Evolutionary conservation across 371 early-diverging fungal genomes (phyloP).

Genomic region (Rhizomucor pusillus): DNA sequence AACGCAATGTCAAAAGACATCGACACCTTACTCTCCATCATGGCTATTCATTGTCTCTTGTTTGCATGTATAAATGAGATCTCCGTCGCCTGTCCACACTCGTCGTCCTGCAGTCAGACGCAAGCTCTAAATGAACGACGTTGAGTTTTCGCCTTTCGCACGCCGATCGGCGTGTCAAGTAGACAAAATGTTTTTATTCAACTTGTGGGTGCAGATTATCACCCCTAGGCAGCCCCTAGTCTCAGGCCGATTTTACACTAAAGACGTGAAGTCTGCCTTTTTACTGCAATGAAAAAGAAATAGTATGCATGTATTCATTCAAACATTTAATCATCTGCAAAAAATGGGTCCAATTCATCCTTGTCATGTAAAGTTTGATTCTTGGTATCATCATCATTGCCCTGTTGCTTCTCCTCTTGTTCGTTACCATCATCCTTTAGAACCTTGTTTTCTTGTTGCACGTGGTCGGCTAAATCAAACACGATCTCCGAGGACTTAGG

Average conservation of each 20-base stretch:
- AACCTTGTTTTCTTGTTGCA: not conserved
- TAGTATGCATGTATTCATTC: not conserved
- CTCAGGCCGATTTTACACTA: too few relatives aligned
- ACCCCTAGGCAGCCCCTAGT: too few relatives aligned
- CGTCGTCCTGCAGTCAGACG: too few relatives aligned
- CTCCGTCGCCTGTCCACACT: too few relatives aligned
- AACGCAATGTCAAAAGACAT: too few relatives aligned
- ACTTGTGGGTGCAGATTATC: too few relatives aligned
- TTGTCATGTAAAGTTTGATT: conserved; percentile 2
- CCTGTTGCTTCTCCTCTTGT: not conserved
- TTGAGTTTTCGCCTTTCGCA: too few relatives aligned
- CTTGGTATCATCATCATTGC: conserved; percentile 1
- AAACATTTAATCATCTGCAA: conserved; percentile 28
- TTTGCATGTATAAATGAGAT: not conserved
- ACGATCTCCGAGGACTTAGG: conserved; percentile 13
- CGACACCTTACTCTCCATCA: too few relatives aligned
- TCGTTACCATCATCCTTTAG: not conserved
- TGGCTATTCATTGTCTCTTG: not conserved
- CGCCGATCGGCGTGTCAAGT: not conserved
- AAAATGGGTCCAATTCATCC: conserved; percentile 21
- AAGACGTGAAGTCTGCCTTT: too few relatives aligned
- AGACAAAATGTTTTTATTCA: too few relatives aligned
- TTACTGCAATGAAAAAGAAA: not conserved
- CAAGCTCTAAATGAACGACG: too few relatives aligned
- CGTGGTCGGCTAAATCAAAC: conserved; percentile 19